phyloP scores from a whole-genome alignment of 179 eudicot genomes.

The Silene noctiflora region DNA sequence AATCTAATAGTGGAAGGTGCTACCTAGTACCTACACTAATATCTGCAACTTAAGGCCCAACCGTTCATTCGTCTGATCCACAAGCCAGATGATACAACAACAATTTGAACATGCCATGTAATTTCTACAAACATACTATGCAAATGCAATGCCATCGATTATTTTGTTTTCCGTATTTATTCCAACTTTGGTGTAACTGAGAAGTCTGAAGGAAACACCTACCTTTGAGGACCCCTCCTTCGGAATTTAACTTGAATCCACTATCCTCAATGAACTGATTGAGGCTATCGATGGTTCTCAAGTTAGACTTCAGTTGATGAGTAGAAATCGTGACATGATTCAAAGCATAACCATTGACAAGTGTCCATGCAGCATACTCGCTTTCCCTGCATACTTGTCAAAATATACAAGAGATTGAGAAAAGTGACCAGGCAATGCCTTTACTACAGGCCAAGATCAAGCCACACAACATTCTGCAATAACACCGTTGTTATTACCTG shows the following conservation, averaged over 20 bases:
- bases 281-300: slow-evolving; percentile 56
- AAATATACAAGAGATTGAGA: neutral
- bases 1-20: too few species aligned
- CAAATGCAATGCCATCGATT: neutral
- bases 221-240: slow-evolving; percentile 93
- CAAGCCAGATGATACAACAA: neutral
- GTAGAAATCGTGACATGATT: slow-evolving; percentile 92
- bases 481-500: slow-evolving; percentile 23
- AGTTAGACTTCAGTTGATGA: slow-evolving; percentile 65
- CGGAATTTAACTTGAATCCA: slow-evolving; percentile 85
- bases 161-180: neutral
- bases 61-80: too few species aligned
- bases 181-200: neutral
- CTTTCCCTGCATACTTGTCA: slow-evolving; percentile 62
- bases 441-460: neutral
- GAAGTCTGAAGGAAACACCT: slow-evolving; percentile 16
- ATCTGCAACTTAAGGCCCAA: too few species aligned
- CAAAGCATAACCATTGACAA: slow-evolving; percentile 90
- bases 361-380: slow-evolving; percentile 99
- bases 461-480: neutral
- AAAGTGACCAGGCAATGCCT: neutral
- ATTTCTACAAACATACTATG: neutral
- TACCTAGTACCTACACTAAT: too few species aligned
- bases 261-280: slow-evolving; percentile 78
- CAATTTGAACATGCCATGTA: neutral